These are phyloP conservation scores for Eutypella sp. DNA, from an alignment of 2,329 filamentous ascomycete genomes.

Conservation along the genomic window DNA sequence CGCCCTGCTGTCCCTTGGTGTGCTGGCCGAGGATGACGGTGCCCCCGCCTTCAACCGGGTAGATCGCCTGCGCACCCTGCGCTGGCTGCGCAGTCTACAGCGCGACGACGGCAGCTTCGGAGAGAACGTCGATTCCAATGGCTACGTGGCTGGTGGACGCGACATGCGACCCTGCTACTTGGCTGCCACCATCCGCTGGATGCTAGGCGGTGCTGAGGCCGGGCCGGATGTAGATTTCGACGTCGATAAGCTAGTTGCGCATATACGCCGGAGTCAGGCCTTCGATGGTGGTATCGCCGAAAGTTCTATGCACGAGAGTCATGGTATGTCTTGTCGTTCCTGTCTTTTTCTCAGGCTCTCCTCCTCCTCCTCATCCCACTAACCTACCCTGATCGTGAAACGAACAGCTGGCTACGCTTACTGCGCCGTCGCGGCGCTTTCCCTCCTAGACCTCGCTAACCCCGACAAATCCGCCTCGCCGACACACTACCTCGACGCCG, in stretches of 20 bases:
- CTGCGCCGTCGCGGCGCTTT: conserved; percentile 75
- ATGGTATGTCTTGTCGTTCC: conserved; percentile 50
- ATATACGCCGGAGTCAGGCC: conserved; percentile 67
- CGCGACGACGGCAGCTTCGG: conserved; percentile 85
- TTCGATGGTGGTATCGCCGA: conserved; percentile 85
- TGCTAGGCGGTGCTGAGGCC: conserved; percentile 61
- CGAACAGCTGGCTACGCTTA: conserved; percentile 78
- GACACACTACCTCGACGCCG: conserved; percentile 31
- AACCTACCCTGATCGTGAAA: not conserved
- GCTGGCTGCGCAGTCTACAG: conserved; percentile 74
- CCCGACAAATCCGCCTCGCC: conserved; percentile 20
- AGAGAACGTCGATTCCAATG: conserved; percentile 62
- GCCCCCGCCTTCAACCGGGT: conserved; percentile 56
- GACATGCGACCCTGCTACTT: conserved; percentile 89
- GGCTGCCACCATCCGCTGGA: conserved; percentile 75
- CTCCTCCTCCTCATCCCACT: conserved; percentile 2
- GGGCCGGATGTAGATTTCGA: conserved; percentile 67
- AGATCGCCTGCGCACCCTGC: conserved; percentile 59
- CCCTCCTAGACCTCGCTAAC: conserved; percentile 63
- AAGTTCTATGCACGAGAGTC: conserved; percentile 72
- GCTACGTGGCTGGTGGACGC: conserved; percentile 65
- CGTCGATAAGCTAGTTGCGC: conserved; percentile 61
- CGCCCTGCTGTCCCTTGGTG: conserved; percentile 68
- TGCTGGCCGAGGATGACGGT: conserved; percentile 38
- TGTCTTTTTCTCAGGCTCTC: not conserved